These are phyloP conservation scores for Ophiosphaerella herpotricha DNA, from an alignment of 2,329 filamentous ascomycete species.

Conservation along the genomic window DNA sequence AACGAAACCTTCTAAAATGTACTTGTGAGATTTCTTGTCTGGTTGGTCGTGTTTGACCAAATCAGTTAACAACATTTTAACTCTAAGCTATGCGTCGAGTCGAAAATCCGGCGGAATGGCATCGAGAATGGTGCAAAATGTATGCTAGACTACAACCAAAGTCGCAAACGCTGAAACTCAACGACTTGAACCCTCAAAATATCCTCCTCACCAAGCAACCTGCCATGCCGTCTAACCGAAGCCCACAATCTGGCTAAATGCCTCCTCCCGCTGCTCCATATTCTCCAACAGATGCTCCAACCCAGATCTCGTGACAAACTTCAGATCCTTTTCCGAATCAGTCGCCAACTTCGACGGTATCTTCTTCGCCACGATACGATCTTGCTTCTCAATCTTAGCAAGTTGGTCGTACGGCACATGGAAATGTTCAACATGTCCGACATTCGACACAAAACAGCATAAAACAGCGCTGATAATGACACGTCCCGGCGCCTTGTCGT, in stretches of 20 bases:
- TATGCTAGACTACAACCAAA: no score
- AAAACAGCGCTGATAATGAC: slow-evolving; percentile 22
- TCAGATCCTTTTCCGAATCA: slow-evolving; percentile 28
- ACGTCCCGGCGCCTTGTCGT: no score
- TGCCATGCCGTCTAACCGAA: slow-evolving; percentile 35
- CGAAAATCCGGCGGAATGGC: no score
- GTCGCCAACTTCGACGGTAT: slow-evolving; percentile 18
- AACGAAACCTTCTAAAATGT: no score
- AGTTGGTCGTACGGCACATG: slow-evolving; percentile 21
- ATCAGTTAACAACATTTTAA: no score
- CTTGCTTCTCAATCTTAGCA: slow-evolving; percentile 33
- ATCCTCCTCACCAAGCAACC: slow-evolving; percentile 29
- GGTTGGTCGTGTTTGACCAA: no score
- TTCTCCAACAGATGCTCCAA: slow-evolving; percentile 19
- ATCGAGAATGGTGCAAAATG: no score
- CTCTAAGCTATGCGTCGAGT: no score
- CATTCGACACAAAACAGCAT: slow-evolving; percentile 21
- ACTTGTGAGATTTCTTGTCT: no score
- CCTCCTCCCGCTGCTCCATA: slow-evolving; percentile 33
- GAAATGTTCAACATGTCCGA: slow-evolving; percentile 16
- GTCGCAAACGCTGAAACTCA: no score
- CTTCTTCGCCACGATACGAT: slow-evolving; percentile 24
- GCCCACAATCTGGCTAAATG: slow-evolving; percentile 38
- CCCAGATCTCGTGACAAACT: slow-evolving; percentile 12
- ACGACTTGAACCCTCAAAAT: no score